Evolutionary conservation across 1,284 basidiomycete species (phyloP).

Genomic region (Chondrostereum purpureum): DNA sequence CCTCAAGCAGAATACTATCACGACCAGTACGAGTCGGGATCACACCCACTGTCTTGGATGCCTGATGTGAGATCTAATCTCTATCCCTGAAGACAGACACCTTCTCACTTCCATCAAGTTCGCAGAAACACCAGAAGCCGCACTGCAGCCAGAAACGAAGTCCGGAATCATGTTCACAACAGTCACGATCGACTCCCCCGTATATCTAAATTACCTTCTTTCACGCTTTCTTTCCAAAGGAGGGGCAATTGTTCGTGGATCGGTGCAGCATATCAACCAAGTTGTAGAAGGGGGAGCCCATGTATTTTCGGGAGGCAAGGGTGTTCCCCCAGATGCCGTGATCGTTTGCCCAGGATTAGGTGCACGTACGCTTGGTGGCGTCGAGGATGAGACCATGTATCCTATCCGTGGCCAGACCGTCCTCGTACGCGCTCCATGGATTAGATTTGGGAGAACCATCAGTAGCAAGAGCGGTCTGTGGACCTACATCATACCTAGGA

Average conservation of each 20-base stretch:
- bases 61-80: slow-evolving; percentile 40
- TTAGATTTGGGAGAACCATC: slow-evolving; percentile 54
- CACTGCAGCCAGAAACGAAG: slow-evolving; percentile 35
- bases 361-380: slow-evolving; percentile 69
- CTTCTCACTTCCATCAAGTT: slow-evolving; percentile 33
- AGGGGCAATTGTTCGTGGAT: slow-evolving; percentile 49
- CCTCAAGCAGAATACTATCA: slow-evolving; percentile 54
- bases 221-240: slow-evolving; percentile 54
- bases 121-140: slow-evolving; percentile 34
- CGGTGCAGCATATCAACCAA: slow-evolving; percentile 60
- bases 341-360: slow-evolving; percentile 64
- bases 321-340: slow-evolving; percentile 39
- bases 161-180: slow-evolving; percentile 56
- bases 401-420: slow-evolving; percentile 88
- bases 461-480: slow-evolving; percentile 41
- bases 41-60: slow-evolving; percentile 48
- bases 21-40: slow-evolving; percentile 30
- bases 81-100: background rate
- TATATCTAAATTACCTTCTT: slow-evolving; percentile 65
- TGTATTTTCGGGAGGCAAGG: slow-evolving; percentile 26
- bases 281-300: slow-evolving; percentile 51
- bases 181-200: slow-evolving; percentile 60
- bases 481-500: slow-evolving; percentile 69
- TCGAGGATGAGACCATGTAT: slow-evolving; percentile 66
- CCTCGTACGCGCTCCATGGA: slow-evolving; percentile 68